Conservation (phyloP, 441 rosid species). For the Gossypium lobatum region DNA sequence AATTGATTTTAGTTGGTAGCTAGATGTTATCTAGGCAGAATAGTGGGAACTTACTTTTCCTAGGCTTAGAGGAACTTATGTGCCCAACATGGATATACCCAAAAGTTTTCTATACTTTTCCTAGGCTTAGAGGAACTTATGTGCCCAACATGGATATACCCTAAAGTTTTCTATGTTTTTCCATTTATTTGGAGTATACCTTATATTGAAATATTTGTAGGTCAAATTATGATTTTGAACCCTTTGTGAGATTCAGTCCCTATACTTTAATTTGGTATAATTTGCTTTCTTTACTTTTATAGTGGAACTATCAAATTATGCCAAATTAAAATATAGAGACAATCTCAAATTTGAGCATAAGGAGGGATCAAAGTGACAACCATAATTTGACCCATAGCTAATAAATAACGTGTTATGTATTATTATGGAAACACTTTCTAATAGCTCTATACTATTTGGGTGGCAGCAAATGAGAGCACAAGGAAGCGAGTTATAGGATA, state of each 20-base stretch:
- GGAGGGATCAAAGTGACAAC: no score
- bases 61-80: not conserved
- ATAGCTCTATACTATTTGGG: conserved; percentile 1
- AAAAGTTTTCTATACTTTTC: no score
- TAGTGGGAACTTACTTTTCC: not conserved
- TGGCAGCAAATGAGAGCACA: conserved; percentile 94
- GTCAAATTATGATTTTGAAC: not conserved
- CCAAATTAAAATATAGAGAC: no score
- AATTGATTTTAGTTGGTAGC: not conserved
- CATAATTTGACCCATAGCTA: not conserved
- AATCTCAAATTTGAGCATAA: no score
- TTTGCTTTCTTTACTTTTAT: no score
- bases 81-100: not conserved
- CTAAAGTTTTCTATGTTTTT: not conserved
- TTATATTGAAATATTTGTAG: not conserved
- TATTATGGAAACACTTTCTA: not conserved
- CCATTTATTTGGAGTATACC: not conserved
- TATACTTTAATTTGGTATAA: no score
- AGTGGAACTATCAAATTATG: no score
- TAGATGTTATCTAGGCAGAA: not conserved
- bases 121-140: no score
- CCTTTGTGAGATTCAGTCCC: no score
- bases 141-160: no score
- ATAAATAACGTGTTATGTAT: not conserved
- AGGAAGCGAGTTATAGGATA: conserved; percentile 75